Conservation (phyloP, 179 eudicot genomes). For the Pouteria campechiana region DNA sequence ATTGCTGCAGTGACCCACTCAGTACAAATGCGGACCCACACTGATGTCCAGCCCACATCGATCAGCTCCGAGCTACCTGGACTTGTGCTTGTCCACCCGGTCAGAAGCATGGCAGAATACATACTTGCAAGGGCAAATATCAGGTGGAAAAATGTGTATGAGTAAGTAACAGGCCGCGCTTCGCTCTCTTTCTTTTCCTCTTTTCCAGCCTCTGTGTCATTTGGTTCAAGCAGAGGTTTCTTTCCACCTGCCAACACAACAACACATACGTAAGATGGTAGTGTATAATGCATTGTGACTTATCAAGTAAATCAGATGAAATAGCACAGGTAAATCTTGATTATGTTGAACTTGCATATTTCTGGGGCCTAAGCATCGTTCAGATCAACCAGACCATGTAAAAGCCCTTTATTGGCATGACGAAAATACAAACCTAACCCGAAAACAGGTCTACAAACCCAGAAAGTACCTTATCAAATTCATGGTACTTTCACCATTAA, state of each 20-base stretch:
- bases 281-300: too few relatives aligned
- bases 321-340: too few relatives aligned
- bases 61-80: slow-evolving; percentile 71
- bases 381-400: too few relatives aligned
- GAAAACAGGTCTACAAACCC: too few relatives aligned
- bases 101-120: slow-evolving; percentile 97
- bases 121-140: slow-evolving; percentile 97
- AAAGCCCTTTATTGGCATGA: too few relatives aligned
- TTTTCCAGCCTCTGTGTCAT: slow-evolving; percentile 57
- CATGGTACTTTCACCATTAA: too few relatives aligned
- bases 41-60: slow-evolving; percentile 94
- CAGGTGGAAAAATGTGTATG: slow-evolving; percentile 82
- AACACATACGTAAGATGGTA: too few relatives aligned
- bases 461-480: too few relatives aligned
- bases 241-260: slow-evolving; percentile 38
- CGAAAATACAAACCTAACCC: too few relatives aligned
- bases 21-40: slow-evolving; percentile 84
- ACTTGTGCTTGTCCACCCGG: slow-evolving; percentile 90
- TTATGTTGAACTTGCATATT: too few relatives aligned
- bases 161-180: slow-evolving; percentile 74
- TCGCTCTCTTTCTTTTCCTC: slow-evolving; percentile 29
- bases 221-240: slow-evolving; percentile 56
- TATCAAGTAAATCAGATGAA: too few relatives aligned
- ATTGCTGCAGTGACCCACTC: slow-evolving; percentile 92
- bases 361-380: too few relatives aligned